Evolutionary conservation across 2,329 filamentous ascomycete genomes (phyloP), one percentile per base, ranked within the genome.

Genomic region (Colletotrichum karsti): DNA sequence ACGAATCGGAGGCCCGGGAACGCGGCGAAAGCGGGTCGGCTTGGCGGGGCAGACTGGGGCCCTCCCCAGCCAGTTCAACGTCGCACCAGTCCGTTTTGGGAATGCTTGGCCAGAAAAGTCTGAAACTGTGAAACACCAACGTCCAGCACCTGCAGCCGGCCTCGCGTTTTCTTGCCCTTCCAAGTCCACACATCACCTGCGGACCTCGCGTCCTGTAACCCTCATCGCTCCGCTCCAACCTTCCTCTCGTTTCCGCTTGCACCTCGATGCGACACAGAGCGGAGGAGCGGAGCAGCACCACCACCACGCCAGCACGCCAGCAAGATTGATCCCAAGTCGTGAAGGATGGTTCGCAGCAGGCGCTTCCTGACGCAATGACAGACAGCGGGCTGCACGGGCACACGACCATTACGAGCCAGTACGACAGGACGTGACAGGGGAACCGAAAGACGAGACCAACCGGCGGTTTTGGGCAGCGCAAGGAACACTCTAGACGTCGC

Each of bases 351-450:
- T 56, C 53, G 53, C 37, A 15, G 35, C 41, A 42, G n/a, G 63
- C 58, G 63, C 42, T 57, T 67, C 39, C 44, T 63, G 63, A 67
- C 59, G 63, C 63, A 63, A 63, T 67, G 63, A 67, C 59, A 67
- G 63, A 63, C 51, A 57, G 63, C 63, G 41, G n/a, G 63, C 48
- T 66, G 57, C 63, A 63, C 63, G 63, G 58, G 35, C 30, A 18
- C 24, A 50, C n/a, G 48, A 39, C 46, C 62, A 61, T 22, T 22
- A 46, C 42, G 7, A 7, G 28, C 46, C 26, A 51, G 30, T 46
- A 28, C 24, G 26, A 12, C 33, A 63, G 33, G n/a, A 22, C 37
- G 7, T 20, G 33, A 26, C 24, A 44, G 22, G 24, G 51, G 13
- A 51, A 3, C 33, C 35, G 3, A 37, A 20, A 41, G 28, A 55